Conservation (phyloP, 2,329 filamentous ascomycete genomes). For the Nemania serpens region DNA sequence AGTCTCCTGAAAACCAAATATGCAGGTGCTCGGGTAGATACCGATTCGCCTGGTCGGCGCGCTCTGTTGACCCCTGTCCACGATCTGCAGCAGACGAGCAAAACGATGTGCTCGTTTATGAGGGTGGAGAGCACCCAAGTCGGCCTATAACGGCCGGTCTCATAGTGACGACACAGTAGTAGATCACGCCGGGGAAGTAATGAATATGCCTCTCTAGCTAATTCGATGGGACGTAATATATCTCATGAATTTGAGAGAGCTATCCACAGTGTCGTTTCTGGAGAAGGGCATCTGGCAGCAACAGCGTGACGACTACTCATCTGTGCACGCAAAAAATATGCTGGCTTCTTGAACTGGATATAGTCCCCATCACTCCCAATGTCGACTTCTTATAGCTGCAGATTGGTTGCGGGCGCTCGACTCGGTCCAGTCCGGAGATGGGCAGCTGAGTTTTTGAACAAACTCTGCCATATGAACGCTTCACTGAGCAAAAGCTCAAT, state of each 20-base stretch:
- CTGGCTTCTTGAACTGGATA: not conserved
- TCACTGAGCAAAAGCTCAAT: constrained; percentile 95
- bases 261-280: not conserved
- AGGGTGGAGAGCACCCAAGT: too few relatives aligned
- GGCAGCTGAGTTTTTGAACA: constrained; percentile 92
- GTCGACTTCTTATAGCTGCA: constrained; percentile 43
- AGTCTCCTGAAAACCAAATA: too few relatives aligned
- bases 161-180: not conserved
- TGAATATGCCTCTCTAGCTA: not conserved
- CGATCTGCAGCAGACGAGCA: too few relatives aligned
- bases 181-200: not conserved
- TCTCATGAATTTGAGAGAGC: not conserved
- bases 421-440: constrained; percentile 69
- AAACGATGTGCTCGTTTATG: too few relatives aligned
- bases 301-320: not conserved
- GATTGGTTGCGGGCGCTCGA: constrained; percentile 46
- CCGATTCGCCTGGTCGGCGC: too few relatives aligned
- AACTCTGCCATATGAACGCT: constrained; percentile 97
- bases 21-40: too few relatives aligned
- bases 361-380: not conserved
- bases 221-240: not conserved
- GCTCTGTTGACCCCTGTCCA: too few relatives aligned
- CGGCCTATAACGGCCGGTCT: too few relatives aligned
- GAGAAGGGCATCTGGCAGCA: not conserved
- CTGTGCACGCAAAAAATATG: not conserved